Evolutionary conservation across 805 yeast species (phyloP).

Genomic region (Starmerella tilneyi): DNA sequence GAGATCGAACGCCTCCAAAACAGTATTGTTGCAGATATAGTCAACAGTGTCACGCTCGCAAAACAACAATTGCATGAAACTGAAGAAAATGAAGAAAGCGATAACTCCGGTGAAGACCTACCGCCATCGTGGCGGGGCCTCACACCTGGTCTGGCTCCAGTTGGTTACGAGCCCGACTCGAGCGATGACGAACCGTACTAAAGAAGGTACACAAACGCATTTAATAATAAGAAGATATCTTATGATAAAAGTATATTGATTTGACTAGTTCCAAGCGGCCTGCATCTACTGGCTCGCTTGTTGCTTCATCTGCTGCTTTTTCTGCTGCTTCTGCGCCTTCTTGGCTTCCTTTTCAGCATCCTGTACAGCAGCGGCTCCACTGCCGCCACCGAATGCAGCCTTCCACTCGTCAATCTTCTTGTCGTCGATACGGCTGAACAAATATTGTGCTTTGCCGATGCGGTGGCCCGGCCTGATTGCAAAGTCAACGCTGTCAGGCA

Average conservation of each 20-base stretch:
- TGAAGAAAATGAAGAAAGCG: background rate
- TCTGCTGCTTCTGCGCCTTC: slow-evolving; percentile 15
- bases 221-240: background rate
- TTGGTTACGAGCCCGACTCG: slow-evolving; percentile 27
- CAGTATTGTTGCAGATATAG: slow-evolving; percentile 18
- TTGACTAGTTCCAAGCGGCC: too few relatives aligned
- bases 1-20: slow-evolving; percentile 20
- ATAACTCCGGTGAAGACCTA: slow-evolving; percentile 11
- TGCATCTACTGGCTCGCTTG: background rate
- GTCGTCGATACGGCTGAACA: slow-evolving; percentile 87
- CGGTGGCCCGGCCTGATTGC: slow-evolving; percentile 70
- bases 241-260: background rate
- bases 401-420: slow-evolving; percentile 82
- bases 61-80: slow-evolving; percentile 14
- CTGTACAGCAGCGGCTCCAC: slow-evolving; percentile 13
- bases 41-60: slow-evolving; percentile 14
- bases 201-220: background rate
- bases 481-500: slow-evolving; percentile 64
- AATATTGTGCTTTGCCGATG: slow-evolving; percentile 81
- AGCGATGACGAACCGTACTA: slow-evolving; percentile 26
- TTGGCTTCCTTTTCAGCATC: slow-evolving; percentile 15
- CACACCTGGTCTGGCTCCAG: slow-evolving; percentile 27
- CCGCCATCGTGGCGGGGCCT: slow-evolving; percentile 19
- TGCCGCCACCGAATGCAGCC: slow-evolving; percentile 71
- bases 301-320: slow-evolving; percentile 6